Evolutionary conservation across 2,329 filamentous ascomycete genomes (phyloP), one percentile per base, ranked within the genome.

Genomic region (Cytospora schulzeri): DNA sequence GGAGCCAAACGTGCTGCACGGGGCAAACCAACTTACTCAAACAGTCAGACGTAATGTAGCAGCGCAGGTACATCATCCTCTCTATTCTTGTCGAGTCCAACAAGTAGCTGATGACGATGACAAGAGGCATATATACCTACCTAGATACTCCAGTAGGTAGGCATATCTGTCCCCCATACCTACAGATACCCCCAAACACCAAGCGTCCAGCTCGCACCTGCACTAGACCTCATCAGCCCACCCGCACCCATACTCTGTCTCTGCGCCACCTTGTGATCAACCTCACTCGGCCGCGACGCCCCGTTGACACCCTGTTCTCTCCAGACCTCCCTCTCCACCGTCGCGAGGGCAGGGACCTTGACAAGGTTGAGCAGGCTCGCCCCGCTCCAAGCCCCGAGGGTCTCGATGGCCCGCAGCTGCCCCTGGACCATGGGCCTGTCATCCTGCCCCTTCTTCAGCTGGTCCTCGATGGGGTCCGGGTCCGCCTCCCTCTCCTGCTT

Each of bases 351-450:
- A 41, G 86, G 85, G 4, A 92, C 81, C 63, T 88, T 89, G 65
- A 93, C 78, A 68, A 89, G 86, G 3, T 88, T 85, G 22, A 90
- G 77, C 61, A 94, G 72, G 73, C 90, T 92, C 3, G 87, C 91
- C 14, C 91, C 91, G 24, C 85, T 84, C 90, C 91, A 94, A 2
- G 90, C 79, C 0, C 91, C 91, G 1, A 93, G 76, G 0, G 88
- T 88, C 67, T 91, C 87, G 2, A 92, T 78, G 2, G 84, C 88
- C 29, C 91, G 83, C 48, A 93, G 78, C 31, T 81, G 77, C 2
- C 89, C 89, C 48, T 85, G 83, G 1, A 86, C 72, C 6, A 73
- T 66, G 5, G 73, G 76, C 54, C 69, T 77, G 69, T 70, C 78
- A 69, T 77, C 79, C 62, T 71, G 79, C 15, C 79, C 73, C 64